Base-by-base conservation (phyloP, 805 yeast genomes). In the Saccharomycopsis babjevae region DNA sequence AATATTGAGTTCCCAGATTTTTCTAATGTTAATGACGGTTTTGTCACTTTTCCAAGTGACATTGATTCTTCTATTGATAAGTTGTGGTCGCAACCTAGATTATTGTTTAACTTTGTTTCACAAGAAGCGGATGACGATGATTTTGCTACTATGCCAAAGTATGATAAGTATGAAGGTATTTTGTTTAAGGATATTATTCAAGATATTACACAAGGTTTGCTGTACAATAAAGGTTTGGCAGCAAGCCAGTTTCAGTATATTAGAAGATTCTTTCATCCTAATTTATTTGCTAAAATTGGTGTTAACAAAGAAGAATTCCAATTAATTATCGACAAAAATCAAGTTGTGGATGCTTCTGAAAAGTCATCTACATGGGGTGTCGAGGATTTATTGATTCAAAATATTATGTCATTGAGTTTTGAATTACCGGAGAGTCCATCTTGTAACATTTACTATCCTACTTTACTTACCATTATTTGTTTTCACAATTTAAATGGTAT, bases 381-480 rank as follows among this genome's bases (percentile, higher is more conserved):
- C 62, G 99, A 94, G 72, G 97, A 92, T 70, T 77, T 92, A 50
- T 89, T 93, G 0, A 80, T 92, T 40, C 97, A 94, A 70, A 83
- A 88, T 54, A 83, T 92, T 50, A 76, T 93, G 63, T 82, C 89
- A 30, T 81, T 89, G 74, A 81, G 92, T 66, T 87, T 89, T 74
- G 83, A 83, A 62, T 76, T 93, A 58, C 96, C 97, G 3, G 67
- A 73, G 1, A 76, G 89, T 1, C 78, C 85, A 34, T 84, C 86
- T 63, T 84, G 85, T 22, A 81, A 77, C 13, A 86, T 91, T 34
- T 94, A 91, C 72, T 94, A 87, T 73, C 89, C 89, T 72, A 80
- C 96, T 1, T 82, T 92, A 11, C 77, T 94, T 62, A 90, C 91
- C 36, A 92, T 92, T 67, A 89, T 94, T 56, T 93, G 98, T 73